phyloP scores from a whole-genome alignment of 2,329 filamentous ascomycete species.

The Huntiella abstrusa region DNA sequence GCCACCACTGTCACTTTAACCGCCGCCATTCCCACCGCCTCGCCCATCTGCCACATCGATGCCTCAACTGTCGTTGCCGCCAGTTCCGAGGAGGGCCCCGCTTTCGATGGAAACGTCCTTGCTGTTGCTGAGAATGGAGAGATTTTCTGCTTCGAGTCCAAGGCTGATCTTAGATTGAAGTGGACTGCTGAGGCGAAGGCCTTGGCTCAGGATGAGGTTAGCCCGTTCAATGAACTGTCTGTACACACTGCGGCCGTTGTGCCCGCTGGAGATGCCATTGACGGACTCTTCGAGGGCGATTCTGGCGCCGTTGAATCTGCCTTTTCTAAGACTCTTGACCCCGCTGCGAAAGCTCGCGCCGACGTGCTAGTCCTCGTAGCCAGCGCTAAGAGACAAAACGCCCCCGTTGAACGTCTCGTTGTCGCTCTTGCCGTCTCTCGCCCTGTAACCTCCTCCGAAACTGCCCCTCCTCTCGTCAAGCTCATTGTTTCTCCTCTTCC shows the following conservation, averaged over 20 bases:
- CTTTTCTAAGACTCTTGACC: constrained; percentile 7
- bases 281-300: constrained; percentile 36
- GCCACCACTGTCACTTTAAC: constrained; percentile 31
- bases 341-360: constrained; percentile 18
- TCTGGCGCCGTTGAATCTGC: constrained; percentile 20
- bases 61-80: constrained; percentile 8
- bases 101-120: constrained; percentile 22
- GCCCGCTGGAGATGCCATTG: constrained; percentile 28
- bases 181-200: constrained; percentile 28
- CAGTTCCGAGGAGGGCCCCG: background rate
- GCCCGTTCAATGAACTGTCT: constrained; percentile 19
- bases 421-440: constrained; percentile 18
- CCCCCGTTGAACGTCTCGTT: constrained; percentile 15
- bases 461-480: constrained; percentile 16
- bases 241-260: constrained; percentile 32
- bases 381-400: constrained; percentile 12
- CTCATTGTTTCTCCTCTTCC: constrained; percentile 23
- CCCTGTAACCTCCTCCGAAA: constrained; percentile 12
- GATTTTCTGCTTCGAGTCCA: constrained; percentile 39
- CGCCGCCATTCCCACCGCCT: constrained; percentile 23
- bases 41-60: constrained; percentile 16
- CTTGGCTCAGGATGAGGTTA: constrained; percentile 23
- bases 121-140: constrained; percentile 42
- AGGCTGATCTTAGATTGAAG: constrained; percentile 26
- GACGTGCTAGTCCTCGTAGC: constrained; percentile 32